Base-by-base conservation (phyloP, 176 grass and related monocot species). In the Carex kokanica region DNA sequence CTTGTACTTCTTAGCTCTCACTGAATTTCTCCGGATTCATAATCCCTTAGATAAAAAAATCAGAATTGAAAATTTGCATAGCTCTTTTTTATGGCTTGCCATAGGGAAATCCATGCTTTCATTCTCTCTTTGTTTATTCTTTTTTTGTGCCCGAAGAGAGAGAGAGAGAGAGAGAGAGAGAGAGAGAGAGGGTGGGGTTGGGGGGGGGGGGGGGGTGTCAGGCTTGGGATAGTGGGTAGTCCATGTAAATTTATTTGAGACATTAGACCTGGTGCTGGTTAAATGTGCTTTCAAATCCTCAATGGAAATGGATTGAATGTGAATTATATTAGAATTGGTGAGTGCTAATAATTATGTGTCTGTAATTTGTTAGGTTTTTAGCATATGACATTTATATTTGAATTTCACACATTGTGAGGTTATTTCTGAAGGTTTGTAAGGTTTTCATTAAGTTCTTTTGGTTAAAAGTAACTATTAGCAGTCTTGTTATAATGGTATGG, bases 271-370 rank as follows among this genome's bases (percentile, higher is more conserved):
- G 36, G 14, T 18, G 25, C 34, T 38, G 34, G n/a, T 20, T 9
- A n/a, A 40, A 43, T 34, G 16, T 43, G 17, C 17, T 34, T 18
- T 41, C 14, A 20, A 18, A 70, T 16, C 18, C 18, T 8, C 18
- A 14, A 36, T 69, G 66, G 34, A n/a, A 70, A 43, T 20, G 66
- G 64, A 70, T 70, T 70, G 66, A 41, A 70, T 70, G 12, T 70
- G 67, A 43, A 43, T n/a, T 70, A 41, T 21, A 70, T 41, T 15
- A 69, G 29, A 66, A 66, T 9, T n/a, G 65, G 65, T 66, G 29
- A 69, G 31, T 40, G 64, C 31, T 43, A 43, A 43, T 43, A 43
- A 43, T 43, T 43, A 8, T 43, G 41, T 43, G 41, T 43, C 41
- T 43, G 1, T 43, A 43, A 43, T 8, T 43, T 70, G 21, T 49